Conservation (phyloP, 1,139 yeast genomes). For the Pichia norvegensis region DNA sequence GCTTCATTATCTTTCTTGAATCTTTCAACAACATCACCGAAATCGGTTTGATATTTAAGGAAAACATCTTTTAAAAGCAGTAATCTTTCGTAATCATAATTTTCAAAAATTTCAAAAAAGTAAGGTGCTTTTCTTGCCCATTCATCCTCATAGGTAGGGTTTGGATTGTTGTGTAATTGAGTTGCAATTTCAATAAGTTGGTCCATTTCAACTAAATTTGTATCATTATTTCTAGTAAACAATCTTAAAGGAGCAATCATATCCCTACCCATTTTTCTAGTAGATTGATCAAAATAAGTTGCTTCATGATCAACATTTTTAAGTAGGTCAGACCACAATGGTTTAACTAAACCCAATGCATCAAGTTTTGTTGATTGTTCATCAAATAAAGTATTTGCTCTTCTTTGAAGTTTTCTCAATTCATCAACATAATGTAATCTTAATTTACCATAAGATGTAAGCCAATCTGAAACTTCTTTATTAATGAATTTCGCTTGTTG, state of each 20-base stretch:
- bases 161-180: slow-evolving; percentile 25
- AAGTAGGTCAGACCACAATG: slow-evolving; percentile 52
- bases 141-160: slow-evolving; percentile 21
- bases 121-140: slow-evolving; percentile 81
- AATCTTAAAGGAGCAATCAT: slow-evolving; percentile 48
- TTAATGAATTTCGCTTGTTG: slow-evolving; percentile 40
- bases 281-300: slow-evolving; percentile 43
- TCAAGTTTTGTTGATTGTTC: slow-evolving; percentile 35
- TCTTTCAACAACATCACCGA: slow-evolving; percentile 40
- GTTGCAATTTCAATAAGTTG: slow-evolving; percentile 35
- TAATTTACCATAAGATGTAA: slow-evolving; percentile 44
- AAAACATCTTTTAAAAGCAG: slow-evolving; percentile 61
- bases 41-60: slow-evolving; percentile 60
- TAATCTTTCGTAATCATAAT: slow-evolving; percentile 61
- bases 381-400: slow-evolving; percentile 35
- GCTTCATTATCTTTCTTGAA: slow-evolving; percentile 51
- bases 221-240: slow-evolving; percentile 47
- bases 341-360: slow-evolving; percentile 47
- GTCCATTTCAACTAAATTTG: slow-evolving; percentile 39
- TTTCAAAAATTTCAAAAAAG: slow-evolving; percentile 69
- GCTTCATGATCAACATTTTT: slow-evolving; percentile 47
- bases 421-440: slow-evolving; percentile 45
- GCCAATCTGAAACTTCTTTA: slow-evolving; percentile 47
- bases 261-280: slow-evolving; percentile 47
- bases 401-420: slow-evolving; percentile 40